These are phyloP conservation scores for Raffaelea ambrosiae DNA, from an alignment of 2,329 filamentous ascomycete genomes.

Conservation along the genomic window DNA sequence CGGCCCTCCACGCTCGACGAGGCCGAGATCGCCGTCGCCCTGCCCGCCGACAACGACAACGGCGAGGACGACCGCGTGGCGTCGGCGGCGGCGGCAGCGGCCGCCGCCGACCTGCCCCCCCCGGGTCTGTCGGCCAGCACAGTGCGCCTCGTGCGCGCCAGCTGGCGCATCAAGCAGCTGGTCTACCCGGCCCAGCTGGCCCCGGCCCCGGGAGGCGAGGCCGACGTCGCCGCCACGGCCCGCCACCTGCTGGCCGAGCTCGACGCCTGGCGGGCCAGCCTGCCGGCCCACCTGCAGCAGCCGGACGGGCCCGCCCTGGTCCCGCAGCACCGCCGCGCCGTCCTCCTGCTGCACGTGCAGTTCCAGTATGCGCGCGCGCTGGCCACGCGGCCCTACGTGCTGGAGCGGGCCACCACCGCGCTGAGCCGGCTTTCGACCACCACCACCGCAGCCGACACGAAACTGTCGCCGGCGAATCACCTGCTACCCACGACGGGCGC, in stretches of 20 bases:
- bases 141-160: slow-evolving; percentile 8
- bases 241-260: slow-evolving; percentile 22
- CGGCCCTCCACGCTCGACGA: slow-evolving; percentile 33
- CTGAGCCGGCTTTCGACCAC: neutral
- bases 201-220: neutral
- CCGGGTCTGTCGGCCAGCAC: slow-evolving; percentile 4
- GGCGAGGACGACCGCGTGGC: no score
- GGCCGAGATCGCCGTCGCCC: slow-evolving; percentile 21
- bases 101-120: neutral
- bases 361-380: slow-evolving; percentile 30
- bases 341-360: slow-evolving; percentile 28
- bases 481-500: no score
- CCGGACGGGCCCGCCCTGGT: slow-evolving; percentile 27
- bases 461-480: no score
- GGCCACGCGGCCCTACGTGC: slow-evolving; percentile 9
- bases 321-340: slow-evolving; percentile 28
- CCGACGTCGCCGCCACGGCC: slow-evolving; percentile 1
- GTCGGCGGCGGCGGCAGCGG: no score
- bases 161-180: slow-evolving; percentile 12
- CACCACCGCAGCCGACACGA: slow-evolving; percentile 22
- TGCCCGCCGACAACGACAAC: slow-evolving; percentile 21
- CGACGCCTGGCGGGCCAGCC: slow-evolving; percentile 21
- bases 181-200: slow-evolving; percentile 6
- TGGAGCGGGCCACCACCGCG: slow-evolving; percentile 3
- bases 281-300: slow-evolving; percentile 23